Percentiles rank a stretch among this genome's conserved stretches.
These are phyloP conservation scores for Biscogniauxia marginata DNA, from an alignment of 2,329 filamentous ascomycete species.

Conservation along the genomic window DNA sequence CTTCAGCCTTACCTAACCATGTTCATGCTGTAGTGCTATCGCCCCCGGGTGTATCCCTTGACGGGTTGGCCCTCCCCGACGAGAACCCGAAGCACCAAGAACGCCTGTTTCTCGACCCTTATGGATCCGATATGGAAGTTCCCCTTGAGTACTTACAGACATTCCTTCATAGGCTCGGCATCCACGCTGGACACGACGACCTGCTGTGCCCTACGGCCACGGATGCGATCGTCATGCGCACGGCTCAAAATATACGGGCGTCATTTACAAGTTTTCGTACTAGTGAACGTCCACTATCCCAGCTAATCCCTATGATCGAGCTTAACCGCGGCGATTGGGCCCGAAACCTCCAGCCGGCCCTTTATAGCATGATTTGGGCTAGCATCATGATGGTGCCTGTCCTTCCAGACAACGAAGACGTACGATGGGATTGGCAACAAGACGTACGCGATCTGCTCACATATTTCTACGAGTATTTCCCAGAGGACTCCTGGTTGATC, in stretches of 20 bases:
- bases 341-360: constrained; percentile 55
- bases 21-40: constrained; percentile 77
- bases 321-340: constrained; percentile 50
- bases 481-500: constrained; percentile 71
- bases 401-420: constrained; percentile 36
- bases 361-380: constrained; percentile 75
- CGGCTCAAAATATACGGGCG: constrained; percentile 76
- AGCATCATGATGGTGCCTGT: constrained; percentile 54
- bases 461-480: constrained; percentile 62
- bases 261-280: constrained; percentile 55
- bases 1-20: constrained; percentile 80
- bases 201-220: constrained; percentile 65
- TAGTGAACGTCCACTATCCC: constrained; percentile 37
- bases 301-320: constrained; percentile 38
- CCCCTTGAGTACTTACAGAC: constrained; percentile 55
- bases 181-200: constrained; percentile 40
- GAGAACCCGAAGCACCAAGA: constrained; percentile 43
- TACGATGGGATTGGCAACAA: constrained; percentile 54
- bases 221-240: constrained; percentile 69
- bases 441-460: constrained; percentile 64
- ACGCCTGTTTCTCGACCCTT: constrained; percentile 83
- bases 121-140: constrained; percentile 67
- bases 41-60: constrained; percentile 57
- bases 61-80: constrained; percentile 42
- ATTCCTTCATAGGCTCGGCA: constrained; percentile 53